phyloP scores from a whole-genome alignment of 2,329 filamentous ascomycete genomes.

The Mycosphaerella sp. region DNA sequence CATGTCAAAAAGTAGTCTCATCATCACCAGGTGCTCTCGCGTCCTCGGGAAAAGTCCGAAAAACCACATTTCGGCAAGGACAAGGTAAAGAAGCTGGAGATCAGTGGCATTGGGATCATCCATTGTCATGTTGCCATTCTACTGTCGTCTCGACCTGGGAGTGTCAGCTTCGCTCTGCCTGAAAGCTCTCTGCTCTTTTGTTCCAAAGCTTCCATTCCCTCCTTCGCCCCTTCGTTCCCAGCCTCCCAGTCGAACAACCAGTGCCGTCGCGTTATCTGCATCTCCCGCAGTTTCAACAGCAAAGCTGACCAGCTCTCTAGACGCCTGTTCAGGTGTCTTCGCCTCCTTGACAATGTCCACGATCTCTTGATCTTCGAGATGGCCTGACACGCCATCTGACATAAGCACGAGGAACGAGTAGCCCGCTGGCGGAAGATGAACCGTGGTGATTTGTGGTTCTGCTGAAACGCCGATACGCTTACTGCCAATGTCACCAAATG shows the following conservation, averaged over 20 bases:
- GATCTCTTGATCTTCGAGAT: constrained; percentile 85
- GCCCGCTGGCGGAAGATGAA: constrained; percentile 75
- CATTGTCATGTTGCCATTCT: neutral
- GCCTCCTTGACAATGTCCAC: constrained; percentile 95
- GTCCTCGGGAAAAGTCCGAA: neutral
- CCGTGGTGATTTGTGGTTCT: constrained; percentile 77
- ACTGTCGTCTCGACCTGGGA: constrained; percentile 61
- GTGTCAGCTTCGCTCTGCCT: constrained; percentile 73
- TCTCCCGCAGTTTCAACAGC: constrained; percentile 71
- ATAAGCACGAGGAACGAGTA: constrained; percentile 86
- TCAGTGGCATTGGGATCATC: neutral
- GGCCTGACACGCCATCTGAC: constrained; percentile 82
- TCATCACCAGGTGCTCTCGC: neutral
- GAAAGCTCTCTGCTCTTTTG: constrained; percentile 84
- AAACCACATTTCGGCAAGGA: too few relatives aligned
- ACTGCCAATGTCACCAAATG: constrained; percentile 86
- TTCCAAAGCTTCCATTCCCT: constrained; percentile 80
- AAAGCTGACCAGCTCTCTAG: constrained; percentile 72
- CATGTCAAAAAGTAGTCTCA: neutral
- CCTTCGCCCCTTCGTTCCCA: constrained; percentile 72
- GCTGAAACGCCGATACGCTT: constrained; percentile 93
- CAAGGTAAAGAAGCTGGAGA: too few relatives aligned
- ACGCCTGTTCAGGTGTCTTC: constrained; percentile 79
- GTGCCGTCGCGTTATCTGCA: constrained; percentile 58
- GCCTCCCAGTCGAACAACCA: constrained; percentile 58